Conservation (phyloP, 2,329 filamentous ascomycete species). For the Alternaria brassicae region DNA sequence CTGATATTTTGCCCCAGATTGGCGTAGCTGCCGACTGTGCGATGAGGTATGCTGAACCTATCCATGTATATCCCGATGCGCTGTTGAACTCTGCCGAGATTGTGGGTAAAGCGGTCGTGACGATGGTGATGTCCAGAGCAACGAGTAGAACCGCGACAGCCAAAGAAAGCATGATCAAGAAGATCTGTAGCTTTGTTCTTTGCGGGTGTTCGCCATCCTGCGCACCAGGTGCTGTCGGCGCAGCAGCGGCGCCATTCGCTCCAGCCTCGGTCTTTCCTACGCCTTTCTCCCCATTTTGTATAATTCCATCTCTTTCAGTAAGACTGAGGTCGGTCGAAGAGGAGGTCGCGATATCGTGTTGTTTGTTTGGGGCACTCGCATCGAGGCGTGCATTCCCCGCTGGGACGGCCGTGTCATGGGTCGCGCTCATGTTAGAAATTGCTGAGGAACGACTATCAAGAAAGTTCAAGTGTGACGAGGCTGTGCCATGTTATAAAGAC, state of each 20-base stretch:
- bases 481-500: slow-evolving; percentile 7
- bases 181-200: slow-evolving; percentile 53
- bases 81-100: slow-evolving; percentile 63
- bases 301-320: slow-evolving; percentile 17
- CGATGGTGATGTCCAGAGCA: slow-evolving; percentile 68
- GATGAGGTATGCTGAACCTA: slow-evolving; percentile 61
- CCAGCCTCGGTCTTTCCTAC: slow-evolving; percentile 8
- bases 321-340: slow-evolving; percentile 27
- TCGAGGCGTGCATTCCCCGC: background rate
- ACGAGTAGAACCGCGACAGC: slow-evolving; percentile 65
- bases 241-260: slow-evolving; percentile 14
- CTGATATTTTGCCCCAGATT: slow-evolving; percentile 69
- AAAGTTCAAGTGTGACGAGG: background rate
- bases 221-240: slow-evolving; percentile 18
- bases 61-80: slow-evolving; percentile 60
- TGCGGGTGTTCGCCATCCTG: slow-evolving; percentile 37
- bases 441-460: background rate
- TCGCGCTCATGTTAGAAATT: slow-evolving; percentile 10
- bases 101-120: slow-evolving; percentile 68
- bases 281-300: slow-evolving; percentile 1
- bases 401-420: slow-evolving; percentile 10
- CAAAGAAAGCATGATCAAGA: slow-evolving; percentile 59
- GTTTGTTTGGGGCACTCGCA: slow-evolving; percentile 15
- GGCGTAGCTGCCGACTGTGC: slow-evolving; percentile 60
- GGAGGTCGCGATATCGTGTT: slow-evolving; percentile 17